A percentile compares a stretch with the other conserved stretches of the same genome.
These are phyloP conservation scores for Cyclotella atomus DNA, from an alignment of 108 stramenopile genomes.

Conservation along the genomic window DNA sequence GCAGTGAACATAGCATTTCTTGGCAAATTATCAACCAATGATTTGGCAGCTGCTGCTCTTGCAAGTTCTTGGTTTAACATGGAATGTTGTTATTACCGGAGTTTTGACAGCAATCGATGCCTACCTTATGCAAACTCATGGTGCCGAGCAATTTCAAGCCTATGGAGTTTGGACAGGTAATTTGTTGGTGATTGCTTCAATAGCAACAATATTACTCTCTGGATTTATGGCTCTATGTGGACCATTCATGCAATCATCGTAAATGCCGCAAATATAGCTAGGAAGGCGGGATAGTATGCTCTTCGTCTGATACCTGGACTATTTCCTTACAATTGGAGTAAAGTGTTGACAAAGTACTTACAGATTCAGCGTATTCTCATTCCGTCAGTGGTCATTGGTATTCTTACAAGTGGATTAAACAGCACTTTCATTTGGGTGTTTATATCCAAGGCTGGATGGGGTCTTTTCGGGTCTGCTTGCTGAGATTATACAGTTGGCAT, in stretches of 20 bases:
- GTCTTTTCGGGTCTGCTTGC: neutral
- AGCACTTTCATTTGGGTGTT: neutral
- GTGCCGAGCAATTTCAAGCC: constrained; percentile 43
- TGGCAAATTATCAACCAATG: constrained; percentile 48
- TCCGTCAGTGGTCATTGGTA: neutral
- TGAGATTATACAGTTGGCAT: neutral
- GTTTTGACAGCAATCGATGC: constrained; percentile 58
- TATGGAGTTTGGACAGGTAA: constrained; percentile 48
- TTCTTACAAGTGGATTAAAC: neutral
- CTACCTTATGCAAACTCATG: constrained; percentile 43
- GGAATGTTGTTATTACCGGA: constrained; percentile 50
- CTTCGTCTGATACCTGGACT: constrained; percentile 50
- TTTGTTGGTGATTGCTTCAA: constrained; percentile 26
- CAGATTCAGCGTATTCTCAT: neutral
- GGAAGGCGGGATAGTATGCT: constrained; percentile 43
- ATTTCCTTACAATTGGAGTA: constrained; percentile 53
- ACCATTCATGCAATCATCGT: constrained; percentile 49
- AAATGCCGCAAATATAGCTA: constrained; percentile 40
- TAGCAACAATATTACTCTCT: constrained; percentile 19
- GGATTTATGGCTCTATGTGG: constrained; percentile 43
- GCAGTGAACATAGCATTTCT: no score
- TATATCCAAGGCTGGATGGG: neutral
- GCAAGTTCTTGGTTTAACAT: constrained; percentile 59
- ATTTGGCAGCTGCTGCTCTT: constrained; percentile 48
- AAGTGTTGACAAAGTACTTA: constrained; percentile 49